phyloP scores from a whole-genome alignment of 1,139 yeast species.

The Saccharomycopsis hybrid region DNA sequence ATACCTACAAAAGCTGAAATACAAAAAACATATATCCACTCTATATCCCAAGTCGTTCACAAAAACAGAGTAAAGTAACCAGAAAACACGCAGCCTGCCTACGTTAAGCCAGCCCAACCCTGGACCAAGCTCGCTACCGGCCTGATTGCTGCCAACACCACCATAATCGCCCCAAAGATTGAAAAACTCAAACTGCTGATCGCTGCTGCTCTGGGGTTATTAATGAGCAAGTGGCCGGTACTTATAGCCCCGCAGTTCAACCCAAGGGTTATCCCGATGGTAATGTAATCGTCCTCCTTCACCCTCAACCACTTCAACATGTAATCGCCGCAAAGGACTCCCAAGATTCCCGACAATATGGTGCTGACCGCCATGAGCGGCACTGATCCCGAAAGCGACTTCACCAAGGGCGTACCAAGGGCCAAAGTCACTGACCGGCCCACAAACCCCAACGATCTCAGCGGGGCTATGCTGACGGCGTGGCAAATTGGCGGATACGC shows the following conservation, averaged over 20 bases:
- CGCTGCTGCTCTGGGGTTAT: slow-evolving; percentile 77
- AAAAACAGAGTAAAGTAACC: too few species aligned
- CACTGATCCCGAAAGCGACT: slow-evolving; percentile 58
- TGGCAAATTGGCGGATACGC: slow-evolving; percentile 64
- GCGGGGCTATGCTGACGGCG: slow-evolving; percentile 54
- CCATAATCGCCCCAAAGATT: slow-evolving; percentile 67
- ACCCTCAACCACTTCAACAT: slow-evolving; percentile 41
- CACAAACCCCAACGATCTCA: slow-evolving; percentile 63
- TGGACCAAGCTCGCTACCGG: slow-evolving; percentile 37
- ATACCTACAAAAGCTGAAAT: too few species aligned
- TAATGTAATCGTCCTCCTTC: slow-evolving; percentile 59
- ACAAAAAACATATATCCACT: too few species aligned
- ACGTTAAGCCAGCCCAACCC: slow-evolving; percentile 28
- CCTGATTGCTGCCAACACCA: slow-evolving; percentile 58
- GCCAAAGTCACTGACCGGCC: slow-evolving; percentile 82
- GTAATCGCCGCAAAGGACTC: slow-evolving; percentile 63
- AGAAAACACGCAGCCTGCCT: too few species aligned
- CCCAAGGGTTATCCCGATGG: slow-evolving; percentile 72
- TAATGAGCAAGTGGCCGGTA: slow-evolving; percentile 62
- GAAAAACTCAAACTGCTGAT: slow-evolving; percentile 68
- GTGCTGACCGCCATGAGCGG: slow-evolving; percentile 77
- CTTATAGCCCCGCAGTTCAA: slow-evolving; percentile 79
- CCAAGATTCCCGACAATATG: slow-evolving; percentile 69
- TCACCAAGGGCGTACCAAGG: slow-evolving; percentile 66
- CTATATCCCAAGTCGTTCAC: too few species aligned